Base-by-base conservation (phyloP, 768 basidiomycete genomes). In the Pleurotus giganteus region DNA sequence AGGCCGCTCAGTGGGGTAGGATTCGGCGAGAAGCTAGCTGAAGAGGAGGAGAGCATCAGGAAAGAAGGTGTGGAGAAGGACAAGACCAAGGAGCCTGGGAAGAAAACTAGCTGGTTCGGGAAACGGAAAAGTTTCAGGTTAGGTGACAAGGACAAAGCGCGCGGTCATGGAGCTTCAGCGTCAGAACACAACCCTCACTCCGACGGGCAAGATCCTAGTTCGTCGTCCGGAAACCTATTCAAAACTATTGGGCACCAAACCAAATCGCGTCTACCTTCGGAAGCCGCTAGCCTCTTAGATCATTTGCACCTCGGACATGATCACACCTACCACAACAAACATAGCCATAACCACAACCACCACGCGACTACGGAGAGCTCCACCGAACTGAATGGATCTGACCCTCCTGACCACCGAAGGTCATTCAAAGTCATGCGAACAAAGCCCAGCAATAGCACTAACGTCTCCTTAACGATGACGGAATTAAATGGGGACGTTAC, bases 91-190 rank as follows among this genome's bases (percentile, higher is more conserved):
- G 74, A 78, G 60, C 60, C 73, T 12, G 74, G 72, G 39, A 73
- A 73, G 53, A 78, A 77, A 59, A 59, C 71, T 13, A 72, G 73
- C 32, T 85, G 83, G 82, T 83, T 82, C 60, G 61, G 65, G 27
- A 80, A 78, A 63, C 74, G 81, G 49, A 83, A 78, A 66, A 82
- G 78, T 60, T 64, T 80, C 55, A 69, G 70, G 47, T 32, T 71
- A 27, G 47, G 55, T 34, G 28, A 56, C 56, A 32, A 65, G 51
- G 37, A 51, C 51, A 49, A 51, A 27, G 51, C 5, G 39, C 23
- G 24, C 5, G 37, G 43, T 4, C 49, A 51, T 51, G 49, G 49
- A 32, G 32, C 21, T 31, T 51, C 34, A 3, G 49, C 49, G 4
- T 51, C 49, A 5, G 49, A 51, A 37, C 24, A 39, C 34, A 28